Percentiles rank a stretch among this genome's conserved stretches.
Evolutionary conservation across 129 eudicot genomes (phyloP).

Genomic region (Erigeron canadensis): DNA sequence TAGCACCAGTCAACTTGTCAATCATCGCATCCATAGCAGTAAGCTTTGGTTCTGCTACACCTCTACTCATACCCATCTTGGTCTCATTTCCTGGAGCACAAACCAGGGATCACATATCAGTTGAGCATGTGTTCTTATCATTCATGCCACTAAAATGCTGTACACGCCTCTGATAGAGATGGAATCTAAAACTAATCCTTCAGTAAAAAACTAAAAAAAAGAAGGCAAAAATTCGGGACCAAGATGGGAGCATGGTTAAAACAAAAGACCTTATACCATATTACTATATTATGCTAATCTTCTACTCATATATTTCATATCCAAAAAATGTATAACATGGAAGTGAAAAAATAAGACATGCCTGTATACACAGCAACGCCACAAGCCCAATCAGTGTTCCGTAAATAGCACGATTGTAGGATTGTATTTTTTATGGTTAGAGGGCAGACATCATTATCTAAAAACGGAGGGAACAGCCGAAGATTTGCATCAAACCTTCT

Average conservation of each 20-base stretch:
- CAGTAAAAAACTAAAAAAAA: background rate
- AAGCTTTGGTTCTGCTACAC: slow-evolving; percentile 97
- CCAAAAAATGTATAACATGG: background rate
- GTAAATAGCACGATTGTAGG: slow-evolving; percentile 93
- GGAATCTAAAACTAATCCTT: background rate
- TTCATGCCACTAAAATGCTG: background rate
- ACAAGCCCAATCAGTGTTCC: slow-evolving; percentile 99
- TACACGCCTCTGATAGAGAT: background rate
- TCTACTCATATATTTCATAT: slow-evolving; percentile 5
- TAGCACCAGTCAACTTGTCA: slow-evolving; percentile 98
- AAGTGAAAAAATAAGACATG: slow-evolving; percentile 31
- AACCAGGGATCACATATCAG: slow-evolving; percentile 7
- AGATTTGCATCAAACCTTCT: slow-evolving; percentile 95
- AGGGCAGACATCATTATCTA: slow-evolving; percentile 92
- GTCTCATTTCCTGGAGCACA: slow-evolving; percentile 79
- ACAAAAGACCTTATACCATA: background rate
- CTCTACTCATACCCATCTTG: slow-evolving; percentile 97
- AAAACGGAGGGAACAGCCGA: slow-evolving; percentile 93
- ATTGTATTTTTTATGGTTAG: slow-evolving; percentile 90
- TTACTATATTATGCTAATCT: background rate
- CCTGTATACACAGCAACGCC: slow-evolving; percentile 99
- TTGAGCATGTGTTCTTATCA: slow-evolving; percentile 1
- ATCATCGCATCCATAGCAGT: slow-evolving; percentile 99
- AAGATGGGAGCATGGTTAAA: background rate
- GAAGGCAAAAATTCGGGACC: background rate